Evolutionary conservation across 768 basidiomycete genomes (phyloP).

Genomic region (Gelatoporia subvermispora): DNA sequence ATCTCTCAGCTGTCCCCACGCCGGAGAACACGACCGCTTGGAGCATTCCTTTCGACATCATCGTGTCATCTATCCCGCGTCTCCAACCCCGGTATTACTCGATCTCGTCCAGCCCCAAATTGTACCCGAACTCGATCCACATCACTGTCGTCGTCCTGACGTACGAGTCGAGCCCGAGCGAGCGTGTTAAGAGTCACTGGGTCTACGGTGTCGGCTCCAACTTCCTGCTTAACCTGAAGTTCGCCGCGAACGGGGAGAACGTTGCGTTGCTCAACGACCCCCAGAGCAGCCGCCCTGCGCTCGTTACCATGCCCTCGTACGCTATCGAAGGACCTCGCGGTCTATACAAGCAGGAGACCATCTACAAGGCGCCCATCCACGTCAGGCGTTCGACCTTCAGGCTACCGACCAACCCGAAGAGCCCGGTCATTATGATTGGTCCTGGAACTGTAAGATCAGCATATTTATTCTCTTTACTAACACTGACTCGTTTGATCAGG

Average conservation of each 20-base stretch:
- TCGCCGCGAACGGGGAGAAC: constrained; percentile 58
- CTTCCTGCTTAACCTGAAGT: constrained; percentile 90
- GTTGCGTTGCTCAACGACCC: constrained; percentile 37
- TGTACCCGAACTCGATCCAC: constrained; percentile 85
- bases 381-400: constrained; percentile 96
- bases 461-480: background rate
- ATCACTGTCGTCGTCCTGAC: constrained; percentile 94
- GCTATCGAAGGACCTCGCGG: constrained; percentile 88
- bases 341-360: constrained; percentile 63
- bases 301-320: constrained; percentile 59
- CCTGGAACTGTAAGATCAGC: constrained; percentile 95
- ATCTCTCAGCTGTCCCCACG: constrained; percentile 50
- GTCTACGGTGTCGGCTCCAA: constrained; percentile 92
- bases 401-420: constrained; percentile 95
- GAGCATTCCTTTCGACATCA: constrained; percentile 94
- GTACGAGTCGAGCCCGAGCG: constrained; percentile 65
- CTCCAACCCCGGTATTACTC: constrained; percentile 98
- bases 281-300: constrained; percentile 30
- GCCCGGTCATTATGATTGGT: constrained; percentile 98
- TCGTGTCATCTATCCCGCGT: constrained; percentile 89
- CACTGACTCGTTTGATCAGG: constrained; percentile 41
- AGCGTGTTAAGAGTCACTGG: constrained; percentile 54
- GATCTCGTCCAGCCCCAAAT: constrained; percentile 95
- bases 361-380: constrained; percentile 88
- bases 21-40: constrained; percentile 78